phyloP scores from a whole-genome alignment of 1,284 basidiomycete species.

The Cutaneotrichosporon sp. region DNA sequence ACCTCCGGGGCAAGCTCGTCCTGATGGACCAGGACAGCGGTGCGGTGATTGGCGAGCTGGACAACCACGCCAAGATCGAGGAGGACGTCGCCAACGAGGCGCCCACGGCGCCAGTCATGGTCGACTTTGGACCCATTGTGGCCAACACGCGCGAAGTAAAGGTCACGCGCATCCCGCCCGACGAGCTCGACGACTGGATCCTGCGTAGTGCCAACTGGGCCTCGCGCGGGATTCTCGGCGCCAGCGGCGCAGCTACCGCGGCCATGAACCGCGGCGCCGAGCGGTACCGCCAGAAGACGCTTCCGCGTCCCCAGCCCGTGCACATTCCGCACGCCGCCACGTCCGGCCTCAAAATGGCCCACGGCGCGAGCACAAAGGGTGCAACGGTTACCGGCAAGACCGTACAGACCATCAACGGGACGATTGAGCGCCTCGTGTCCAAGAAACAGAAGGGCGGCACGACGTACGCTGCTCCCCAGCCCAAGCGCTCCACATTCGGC shows the following conservation, averaged over 20 bases:
- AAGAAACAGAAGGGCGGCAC: slow-evolving; percentile 8
- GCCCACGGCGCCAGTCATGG: slow-evolving; percentile 61
- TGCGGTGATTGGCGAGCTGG: slow-evolving; percentile 67
- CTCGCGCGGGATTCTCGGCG: slow-evolving; percentile 59
- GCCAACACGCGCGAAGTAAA: slow-evolving; percentile 48
- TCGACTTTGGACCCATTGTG: slow-evolving; percentile 60
- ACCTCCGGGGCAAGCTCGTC: slow-evolving; percentile 63
- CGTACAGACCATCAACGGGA: slow-evolving; percentile 11
- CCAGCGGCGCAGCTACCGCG: slow-evolving; percentile 53
- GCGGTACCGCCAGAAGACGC: slow-evolving; percentile 53
- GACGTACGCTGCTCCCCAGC: slow-evolving; percentile 1
- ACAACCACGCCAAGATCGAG: slow-evolving; percentile 52
- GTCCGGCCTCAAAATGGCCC: slow-evolving; percentile 1
- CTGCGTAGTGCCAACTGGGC: slow-evolving; percentile 58
- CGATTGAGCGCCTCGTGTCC: slow-evolving; percentile 4
- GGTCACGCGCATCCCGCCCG: slow-evolving; percentile 58
- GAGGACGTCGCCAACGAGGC: slow-evolving; percentile 50
- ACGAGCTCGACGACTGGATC: slow-evolving; percentile 62
- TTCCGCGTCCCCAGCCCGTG: slow-evolving; percentile 14
- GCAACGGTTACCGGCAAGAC: slow-evolving; percentile 9
- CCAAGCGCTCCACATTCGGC: slow-evolving; percentile 1
- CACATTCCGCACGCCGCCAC: slow-evolving; percentile 1
- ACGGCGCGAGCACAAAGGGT: not conserved
- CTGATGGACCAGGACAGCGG: slow-evolving; percentile 69
- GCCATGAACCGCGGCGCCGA: slow-evolving; percentile 61